Percentiles rank a stretch among this genome's conserved stretches.
These are phyloP conservation scores for Verticillium zaregamsianum DNA, from an alignment of 2,329 filamentous ascomycete species.

Conservation along the genomic window DNA sequence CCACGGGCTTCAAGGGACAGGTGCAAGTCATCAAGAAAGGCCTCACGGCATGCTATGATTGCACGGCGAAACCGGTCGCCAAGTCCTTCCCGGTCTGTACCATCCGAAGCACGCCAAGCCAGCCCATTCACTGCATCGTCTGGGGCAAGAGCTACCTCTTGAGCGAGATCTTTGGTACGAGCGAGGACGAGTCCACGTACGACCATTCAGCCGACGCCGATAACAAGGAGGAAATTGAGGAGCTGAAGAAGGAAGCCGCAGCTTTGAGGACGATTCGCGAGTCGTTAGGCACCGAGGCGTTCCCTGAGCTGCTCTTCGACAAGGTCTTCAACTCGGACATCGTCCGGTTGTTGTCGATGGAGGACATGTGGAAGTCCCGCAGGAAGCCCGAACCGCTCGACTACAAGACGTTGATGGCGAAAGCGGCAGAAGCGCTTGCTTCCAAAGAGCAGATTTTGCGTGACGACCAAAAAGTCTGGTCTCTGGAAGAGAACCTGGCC, in stretches of 20 bases:
- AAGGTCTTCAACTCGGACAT: conserved; percentile 92
- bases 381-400: conserved; percentile 69
- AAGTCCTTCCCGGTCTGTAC: conserved; percentile 96
- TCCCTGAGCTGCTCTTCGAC: conserved; percentile 77
- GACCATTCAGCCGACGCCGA: conserved; percentile 78
- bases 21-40: conserved; percentile 95
- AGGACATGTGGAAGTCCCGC: conserved; percentile 93
- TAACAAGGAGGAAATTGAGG: conserved; percentile 82
- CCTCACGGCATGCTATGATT: conserved; percentile 93
- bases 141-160: conserved; percentile 97
- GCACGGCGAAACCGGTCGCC: conserved; percentile 80
- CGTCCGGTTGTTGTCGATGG: conserved; percentile 74
- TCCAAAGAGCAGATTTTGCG: conserved; percentile 50
- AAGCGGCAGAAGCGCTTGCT: conserved; percentile 44
- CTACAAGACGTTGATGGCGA: conserved; percentile 56
- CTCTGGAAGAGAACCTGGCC: conserved; percentile 73
- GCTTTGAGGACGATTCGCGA: conserved; percentile 79
- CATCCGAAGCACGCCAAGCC: conserved; percentile 91
- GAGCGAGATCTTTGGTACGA: conserved; percentile 88
- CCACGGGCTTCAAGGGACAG: conserved; percentile 95
- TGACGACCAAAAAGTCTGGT: conserved; percentile 76
- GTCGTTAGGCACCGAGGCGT: conserved; percentile 73
- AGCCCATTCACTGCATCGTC: conserved; percentile 97
- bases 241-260: conserved; percentile 77
- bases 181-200: conserved; percentile 79